phyloP scores from a whole-genome alignment of 345 rosid genomes.

The Aquilaria malaccensis region DNA sequence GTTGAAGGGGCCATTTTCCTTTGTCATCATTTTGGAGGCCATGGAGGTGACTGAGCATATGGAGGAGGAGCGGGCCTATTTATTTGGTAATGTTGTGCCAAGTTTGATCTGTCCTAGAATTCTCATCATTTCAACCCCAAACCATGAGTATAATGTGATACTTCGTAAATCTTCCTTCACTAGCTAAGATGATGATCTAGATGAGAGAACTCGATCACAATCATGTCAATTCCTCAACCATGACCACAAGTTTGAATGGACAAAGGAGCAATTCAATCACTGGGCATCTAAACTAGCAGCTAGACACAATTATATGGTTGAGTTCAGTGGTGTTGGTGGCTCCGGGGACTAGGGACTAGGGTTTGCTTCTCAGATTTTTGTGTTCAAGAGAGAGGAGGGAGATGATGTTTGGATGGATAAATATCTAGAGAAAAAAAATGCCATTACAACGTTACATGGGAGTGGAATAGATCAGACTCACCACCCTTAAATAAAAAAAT shows the following conservation, averaged over 20 bases:
- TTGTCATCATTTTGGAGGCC: background rate
- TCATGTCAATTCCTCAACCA: constrained; percentile 75
- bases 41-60: constrained; percentile 90
- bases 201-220: constrained; percentile 40
- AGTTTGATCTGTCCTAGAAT: constrained; percentile 55
- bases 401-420: constrained; percentile 12
- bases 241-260: constrained; percentile 99
- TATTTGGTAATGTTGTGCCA: constrained; percentile 62
- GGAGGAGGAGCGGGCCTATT: constrained; percentile 80
- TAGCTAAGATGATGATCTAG: constrained; percentile 44
- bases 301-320: constrained; percentile 54
- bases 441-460: constrained; percentile 62
- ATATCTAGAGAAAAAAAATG: constrained; percentile 1
- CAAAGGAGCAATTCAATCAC: constrained; percentile 61
- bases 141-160: constrained; percentile 80
- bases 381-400: constrained; percentile 38
- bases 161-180: constrained; percentile 45
- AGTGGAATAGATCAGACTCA: constrained; percentile 41
- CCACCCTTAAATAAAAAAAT: background rate
- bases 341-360: constrained; percentile 65
- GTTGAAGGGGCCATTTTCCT: too few relatives aligned
- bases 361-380: constrained; percentile 87
- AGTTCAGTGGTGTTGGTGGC: constrained; percentile 93
- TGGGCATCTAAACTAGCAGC: constrained; percentile 69
- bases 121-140: constrained; percentile 87